phyloP scores from a whole-genome alignment of 2,329 filamentous ascomycete species.

The Dothideomycetidae sp. region DNA sequence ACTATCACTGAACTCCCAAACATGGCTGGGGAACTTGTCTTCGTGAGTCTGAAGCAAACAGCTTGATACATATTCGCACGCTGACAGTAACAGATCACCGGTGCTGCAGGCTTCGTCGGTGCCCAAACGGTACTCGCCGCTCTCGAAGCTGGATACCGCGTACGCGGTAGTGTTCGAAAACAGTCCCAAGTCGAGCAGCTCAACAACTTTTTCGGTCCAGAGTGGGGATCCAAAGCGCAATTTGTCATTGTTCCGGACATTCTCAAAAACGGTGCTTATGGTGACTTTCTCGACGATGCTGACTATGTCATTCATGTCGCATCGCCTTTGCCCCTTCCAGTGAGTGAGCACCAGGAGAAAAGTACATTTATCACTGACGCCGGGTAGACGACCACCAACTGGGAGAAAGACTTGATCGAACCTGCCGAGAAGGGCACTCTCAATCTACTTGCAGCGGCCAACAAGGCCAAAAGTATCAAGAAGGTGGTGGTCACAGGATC shows the following conservation, averaged over 20 bases:
- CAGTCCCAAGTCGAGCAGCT: slow-evolving; percentile 14
- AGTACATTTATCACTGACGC: no score
- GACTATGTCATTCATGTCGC: slow-evolving; percentile 20
- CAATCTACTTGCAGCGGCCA: slow-evolving; percentile 16
- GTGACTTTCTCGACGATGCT: slow-evolving; percentile 14
- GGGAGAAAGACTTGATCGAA: slow-evolving; percentile 15
- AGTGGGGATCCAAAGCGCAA: slow-evolving; percentile 8
- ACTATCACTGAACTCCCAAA: no score
- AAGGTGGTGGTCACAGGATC: slow-evolving; percentile 19
- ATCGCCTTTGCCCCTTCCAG: no score
- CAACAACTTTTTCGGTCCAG: background rate
- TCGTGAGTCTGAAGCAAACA: no score
- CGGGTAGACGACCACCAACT: no score
- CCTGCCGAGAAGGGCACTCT: slow-evolving; percentile 19
- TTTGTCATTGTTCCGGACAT: slow-evolving; percentile 14
- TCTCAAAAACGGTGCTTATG: slow-evolving; percentile 11
- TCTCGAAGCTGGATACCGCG: slow-evolving; percentile 14
- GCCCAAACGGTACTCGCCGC: slow-evolving; percentile 16
- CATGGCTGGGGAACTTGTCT: no score
- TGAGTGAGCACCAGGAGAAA: no score
- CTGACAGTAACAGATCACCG: no score
- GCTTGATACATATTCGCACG: slow-evolving; percentile 1
- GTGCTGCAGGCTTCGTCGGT: slow-evolving; percentile 20
- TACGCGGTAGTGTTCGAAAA: slow-evolving; percentile 13
- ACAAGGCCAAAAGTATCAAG: slow-evolving; percentile 16